Base-by-base conservation (phyloP, 2,329 filamentous ascomycete species). In the Tothia fuscella region DNA sequence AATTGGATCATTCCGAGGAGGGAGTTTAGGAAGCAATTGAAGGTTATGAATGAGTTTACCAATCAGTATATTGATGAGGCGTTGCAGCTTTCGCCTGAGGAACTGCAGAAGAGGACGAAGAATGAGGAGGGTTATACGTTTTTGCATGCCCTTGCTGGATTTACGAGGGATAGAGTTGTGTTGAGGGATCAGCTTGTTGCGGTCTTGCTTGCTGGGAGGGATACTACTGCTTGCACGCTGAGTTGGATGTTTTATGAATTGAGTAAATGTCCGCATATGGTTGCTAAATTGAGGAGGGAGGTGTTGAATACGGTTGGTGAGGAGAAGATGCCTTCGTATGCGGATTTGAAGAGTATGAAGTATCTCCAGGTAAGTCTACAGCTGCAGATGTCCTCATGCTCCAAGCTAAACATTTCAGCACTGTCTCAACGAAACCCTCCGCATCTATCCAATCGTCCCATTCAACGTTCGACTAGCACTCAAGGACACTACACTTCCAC, bases 191-290 rank as follows among this genome's bases (percentile, higher is more conserved):
- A 95, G 60, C 68, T 94, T 36, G 72, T 91, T 13, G 79, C 81
- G 33, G 74, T 94, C 9, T 72, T 95, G 3, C 73, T 95, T 13
- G 88, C 88, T 2, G 87, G 85, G 10, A 74, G 83, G 17, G 88
- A 95, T 59, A 94, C 88, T 12, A 95, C 88, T 14, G 87, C 87
- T 22, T 75, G 71, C 13, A 86, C 83, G 0, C 70, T 95, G 1
- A 82, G 78, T 0, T 94, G 86, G 80, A 70, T 75, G 26, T 69
- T 94, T 45, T 93, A 91, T 59, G 85, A 94, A 59, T 70, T 95
- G 2, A 74, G 79, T 28, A 75, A 77, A 13, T 71, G 84, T 49
- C 85, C 86, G 0, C 64, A 74, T 2, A 70, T 76, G 2, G 73
- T 86, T 3, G 57, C 65, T 40, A 82, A 77, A 56, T 69, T 95